A percentile compares a stretch with the other conserved stretches of the same genome.
Evolutionary conservation across 768 basidiomycete species (phyloP).

Genomic region (Xerocomellus chrysenteron): DNA sequence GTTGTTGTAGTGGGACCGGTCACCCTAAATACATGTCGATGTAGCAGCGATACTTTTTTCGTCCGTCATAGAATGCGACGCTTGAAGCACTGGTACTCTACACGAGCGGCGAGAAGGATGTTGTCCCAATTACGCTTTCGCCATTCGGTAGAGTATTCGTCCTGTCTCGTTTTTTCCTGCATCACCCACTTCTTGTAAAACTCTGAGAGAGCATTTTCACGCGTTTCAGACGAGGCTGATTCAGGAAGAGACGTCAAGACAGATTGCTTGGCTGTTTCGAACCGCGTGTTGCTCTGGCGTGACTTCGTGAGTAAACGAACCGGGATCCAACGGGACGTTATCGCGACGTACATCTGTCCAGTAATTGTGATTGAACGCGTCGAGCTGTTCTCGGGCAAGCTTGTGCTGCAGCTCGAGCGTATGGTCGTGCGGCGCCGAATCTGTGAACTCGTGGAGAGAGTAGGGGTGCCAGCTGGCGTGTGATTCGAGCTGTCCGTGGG

Average conservation of each 20-base stretch:
- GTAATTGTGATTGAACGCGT: constrained; percentile 73
- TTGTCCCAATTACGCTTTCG: constrained; percentile 56
- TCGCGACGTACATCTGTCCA: constrained; percentile 70
- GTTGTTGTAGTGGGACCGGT: background rate
- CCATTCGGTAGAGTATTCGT: constrained; percentile 66
- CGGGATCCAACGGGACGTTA: background rate
- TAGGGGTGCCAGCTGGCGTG: constrained; percentile 56
- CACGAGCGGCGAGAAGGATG: constrained; percentile 58
- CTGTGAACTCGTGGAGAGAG: constrained; percentile 69
- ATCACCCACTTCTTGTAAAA: constrained; percentile 76
- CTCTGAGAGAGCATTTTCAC: constrained; percentile 66
- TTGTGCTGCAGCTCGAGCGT: constrained; percentile 67
- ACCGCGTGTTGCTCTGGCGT: constrained; percentile 74
- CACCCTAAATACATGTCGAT: background rate
- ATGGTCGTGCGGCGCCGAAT: constrained; percentile 31
- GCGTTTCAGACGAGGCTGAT: constrained; percentile 48
- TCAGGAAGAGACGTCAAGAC: constrained; percentile 56
- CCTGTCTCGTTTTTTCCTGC: constrained; percentile 60
- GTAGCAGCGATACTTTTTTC: background rate
- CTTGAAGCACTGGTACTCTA: constrained; percentile 48
- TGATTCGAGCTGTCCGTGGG: constrained; percentile 32
- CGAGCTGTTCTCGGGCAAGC: constrained; percentile 67
- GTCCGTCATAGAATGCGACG: constrained; percentile 26
- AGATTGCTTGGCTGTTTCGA: constrained; percentile 64
- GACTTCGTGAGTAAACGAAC: constrained; percentile 1